phyloP scores from a whole-genome alignment of 192 early-diverging fungal species.

The Entomortierella chlamydospora region DNA sequence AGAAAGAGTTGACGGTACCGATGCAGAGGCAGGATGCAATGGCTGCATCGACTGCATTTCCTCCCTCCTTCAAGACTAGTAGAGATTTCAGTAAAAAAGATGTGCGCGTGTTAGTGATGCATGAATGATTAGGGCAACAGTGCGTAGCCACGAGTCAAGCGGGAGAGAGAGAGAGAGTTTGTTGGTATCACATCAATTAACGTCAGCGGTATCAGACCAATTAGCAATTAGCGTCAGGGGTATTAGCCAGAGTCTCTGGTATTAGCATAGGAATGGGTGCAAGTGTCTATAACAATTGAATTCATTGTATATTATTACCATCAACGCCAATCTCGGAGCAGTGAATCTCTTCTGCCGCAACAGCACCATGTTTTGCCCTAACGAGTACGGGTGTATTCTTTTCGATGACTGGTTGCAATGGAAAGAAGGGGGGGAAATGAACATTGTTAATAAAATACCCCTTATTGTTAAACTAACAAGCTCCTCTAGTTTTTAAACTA shows the following conservation, averaged over 20 bases:
- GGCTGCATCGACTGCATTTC: constrained; percentile 90
- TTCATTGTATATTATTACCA: constrained; percentile 30
- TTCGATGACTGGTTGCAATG: neutral
- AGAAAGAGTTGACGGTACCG: constrained; percentile 87
- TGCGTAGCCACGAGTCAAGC: too few relatives aligned
- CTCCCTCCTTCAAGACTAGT: constrained; percentile 81
- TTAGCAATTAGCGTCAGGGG: too few relatives aligned
- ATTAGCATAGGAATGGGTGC: too few relatives aligned
- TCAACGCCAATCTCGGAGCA: constrained; percentile 79
- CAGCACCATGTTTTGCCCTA: constrained; percentile 67
- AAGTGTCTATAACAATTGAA: too few relatives aligned
- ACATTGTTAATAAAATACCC: too few relatives aligned
- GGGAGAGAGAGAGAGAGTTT: too few relatives aligned
- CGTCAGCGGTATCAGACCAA: too few relatives aligned
- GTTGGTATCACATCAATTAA: neutral
- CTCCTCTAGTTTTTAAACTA: too few relatives aligned
- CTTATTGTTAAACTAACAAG: too few relatives aligned
- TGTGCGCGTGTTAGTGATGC: too few relatives aligned
- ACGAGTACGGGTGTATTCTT: constrained; percentile 42
- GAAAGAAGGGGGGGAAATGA: neutral
- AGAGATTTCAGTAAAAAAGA: neutral
- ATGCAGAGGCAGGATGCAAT: constrained; percentile 89
- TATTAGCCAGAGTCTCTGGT: too few relatives aligned
- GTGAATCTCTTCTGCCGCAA: constrained; percentile 74
- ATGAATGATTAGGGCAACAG: too few relatives aligned